Evolutionary conservation across 73 alveolate genomes (phyloP).

Genomic region (Stentor roeselii): DNA sequence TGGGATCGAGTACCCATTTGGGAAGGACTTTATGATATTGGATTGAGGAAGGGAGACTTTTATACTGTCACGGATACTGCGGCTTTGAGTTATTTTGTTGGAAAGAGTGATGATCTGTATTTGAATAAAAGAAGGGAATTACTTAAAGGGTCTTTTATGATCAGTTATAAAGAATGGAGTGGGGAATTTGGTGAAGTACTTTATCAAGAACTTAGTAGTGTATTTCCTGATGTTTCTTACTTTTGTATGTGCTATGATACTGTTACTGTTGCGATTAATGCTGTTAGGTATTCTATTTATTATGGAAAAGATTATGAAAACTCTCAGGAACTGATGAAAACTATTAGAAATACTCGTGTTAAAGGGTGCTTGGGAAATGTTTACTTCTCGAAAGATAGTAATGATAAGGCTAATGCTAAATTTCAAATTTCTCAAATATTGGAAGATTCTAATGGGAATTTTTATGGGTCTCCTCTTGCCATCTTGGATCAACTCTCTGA

Average conservation of each 20-base stretch:
- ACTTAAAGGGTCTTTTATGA: not conserved
- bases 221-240: not conserved
- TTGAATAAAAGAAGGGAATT: not conserved
- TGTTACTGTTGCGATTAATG: not conserved
- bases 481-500: not conserved
- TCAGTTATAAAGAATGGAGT: not conserved
- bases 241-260: not conserved
- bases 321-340: not conserved
- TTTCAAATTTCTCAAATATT: not conserved
- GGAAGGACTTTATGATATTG: slow-evolving; percentile 4
- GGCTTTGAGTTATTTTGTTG: not conserved
- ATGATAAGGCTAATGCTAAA: not conserved
- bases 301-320: not conserved
- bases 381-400: not conserved
- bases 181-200: not conserved
- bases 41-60: not conserved
- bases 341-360: not conserved
- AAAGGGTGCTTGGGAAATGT: not conserved
- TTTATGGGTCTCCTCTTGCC: not conserved
- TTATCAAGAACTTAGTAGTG: not conserved
- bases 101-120: not conserved
- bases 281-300: not conserved
- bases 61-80: not conserved
- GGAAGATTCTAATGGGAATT: not conserved
- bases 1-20: not conserved